These are phyloP conservation scores for Chlorella sp. DNA, from an alignment of 139 green algal species.

Conservation along the genomic window DNA sequence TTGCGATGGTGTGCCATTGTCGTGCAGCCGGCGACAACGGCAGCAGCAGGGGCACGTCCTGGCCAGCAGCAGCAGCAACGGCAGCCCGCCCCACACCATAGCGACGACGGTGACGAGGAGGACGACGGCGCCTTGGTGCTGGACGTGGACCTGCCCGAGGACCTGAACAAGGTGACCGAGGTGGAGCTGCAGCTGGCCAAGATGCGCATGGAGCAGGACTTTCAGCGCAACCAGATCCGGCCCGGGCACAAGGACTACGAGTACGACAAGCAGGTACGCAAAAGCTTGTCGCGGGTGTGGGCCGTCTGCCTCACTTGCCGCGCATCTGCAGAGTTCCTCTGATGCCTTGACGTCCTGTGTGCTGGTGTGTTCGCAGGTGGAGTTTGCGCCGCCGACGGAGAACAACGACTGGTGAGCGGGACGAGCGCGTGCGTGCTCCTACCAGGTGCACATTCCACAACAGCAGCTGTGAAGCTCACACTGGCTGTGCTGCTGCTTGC, in stretches of 20 bases:
- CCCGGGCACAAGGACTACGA: slow-evolving; percentile 24
- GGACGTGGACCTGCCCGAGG: neutral
- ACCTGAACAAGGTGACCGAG: slow-evolving; percentile 23
- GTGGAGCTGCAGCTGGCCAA: slow-evolving; percentile 34
- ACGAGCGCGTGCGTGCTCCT: no score
- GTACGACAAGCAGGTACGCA: slow-evolving; percentile 39
- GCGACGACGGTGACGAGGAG: neutral
- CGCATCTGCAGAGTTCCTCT: neutral
- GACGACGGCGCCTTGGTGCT: neutral
- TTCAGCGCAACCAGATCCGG: slow-evolving; percentile 19
- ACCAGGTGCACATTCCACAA: no score
- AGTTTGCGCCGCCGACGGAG: neutral
- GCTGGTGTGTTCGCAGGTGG: neutral
- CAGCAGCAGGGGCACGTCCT: no score
- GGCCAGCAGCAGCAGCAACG: no score
- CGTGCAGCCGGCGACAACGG: no score
- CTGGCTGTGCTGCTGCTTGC: no score
- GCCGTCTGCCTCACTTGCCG: neutral
- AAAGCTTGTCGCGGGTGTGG: no score
- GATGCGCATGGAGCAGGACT: slow-evolving; percentile 28
- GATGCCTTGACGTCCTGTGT: neutral
- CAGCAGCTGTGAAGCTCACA: no score
- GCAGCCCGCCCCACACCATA: no score
- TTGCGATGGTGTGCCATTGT: neutral
- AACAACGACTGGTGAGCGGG: slow-evolving; percentile 7